phyloP scores from a whole-genome alignment of 768 basidiomycete genomes.

The Tylopilus sp. region DNA sequence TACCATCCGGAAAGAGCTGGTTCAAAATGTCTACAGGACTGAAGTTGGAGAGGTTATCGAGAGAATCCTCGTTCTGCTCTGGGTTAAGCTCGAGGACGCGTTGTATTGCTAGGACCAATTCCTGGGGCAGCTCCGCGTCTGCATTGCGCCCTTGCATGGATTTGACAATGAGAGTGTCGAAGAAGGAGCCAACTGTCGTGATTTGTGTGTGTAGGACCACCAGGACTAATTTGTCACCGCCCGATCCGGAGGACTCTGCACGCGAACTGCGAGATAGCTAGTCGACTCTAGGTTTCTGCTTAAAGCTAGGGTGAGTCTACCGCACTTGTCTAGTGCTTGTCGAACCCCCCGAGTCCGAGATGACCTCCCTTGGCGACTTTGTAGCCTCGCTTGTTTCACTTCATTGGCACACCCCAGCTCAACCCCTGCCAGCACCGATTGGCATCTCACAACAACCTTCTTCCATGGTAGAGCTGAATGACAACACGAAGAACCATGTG shows the following conservation, averaged over 20 bases:
- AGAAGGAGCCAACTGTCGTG: neutral
- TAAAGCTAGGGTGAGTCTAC: constrained; percentile 10
- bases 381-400: constrained; percentile 14
- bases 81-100: constrained; percentile 59
- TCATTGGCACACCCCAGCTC: neutral
- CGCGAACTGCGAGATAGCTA: neutral
- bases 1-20: constrained; percentile 78
- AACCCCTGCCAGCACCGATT: neutral
- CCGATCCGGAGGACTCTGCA: constrained; percentile 12
- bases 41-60: constrained; percentile 60
- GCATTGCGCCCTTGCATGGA: constrained; percentile 20
- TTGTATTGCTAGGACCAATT: constrained; percentile 67
- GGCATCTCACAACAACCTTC: neutral
- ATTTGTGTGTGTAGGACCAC: neutral
- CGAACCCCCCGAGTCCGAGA: neutral
- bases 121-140: constrained; percentile 56
- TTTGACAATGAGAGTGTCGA: neutral
- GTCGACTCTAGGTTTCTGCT: neutral
- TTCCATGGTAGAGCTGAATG: constrained; percentile 24
- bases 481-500: constrained; percentile 54
- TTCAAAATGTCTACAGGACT: constrained; percentile 51
- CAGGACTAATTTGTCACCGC: neutral
- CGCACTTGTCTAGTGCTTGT: neutral
- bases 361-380: constrained; percentile 24
- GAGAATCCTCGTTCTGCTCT: constrained; percentile 44